Percentiles rank a stretch among this genome's conserved stretches.
phyloP scores from a whole-genome alignment of 2,329 filamentous ascomycete species.

The Dothideomycetes sp. region DNA sequence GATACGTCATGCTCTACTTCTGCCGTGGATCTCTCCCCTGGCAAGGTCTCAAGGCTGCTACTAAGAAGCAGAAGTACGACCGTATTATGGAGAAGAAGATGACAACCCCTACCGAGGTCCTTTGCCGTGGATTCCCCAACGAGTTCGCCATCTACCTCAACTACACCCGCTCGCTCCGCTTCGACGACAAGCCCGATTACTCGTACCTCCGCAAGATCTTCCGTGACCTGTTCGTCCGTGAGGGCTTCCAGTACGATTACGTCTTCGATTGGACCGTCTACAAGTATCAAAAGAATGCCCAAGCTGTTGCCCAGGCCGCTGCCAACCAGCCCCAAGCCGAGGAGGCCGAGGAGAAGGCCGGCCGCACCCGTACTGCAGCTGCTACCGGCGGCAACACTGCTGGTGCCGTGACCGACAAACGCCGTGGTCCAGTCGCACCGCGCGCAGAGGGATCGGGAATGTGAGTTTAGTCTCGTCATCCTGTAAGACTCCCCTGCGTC shows the following conservation, averaged over 20 bases:
- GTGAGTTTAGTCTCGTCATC: conserved; percentile 77
- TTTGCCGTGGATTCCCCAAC: conserved; percentile 98
- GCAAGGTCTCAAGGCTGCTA: conserved; percentile 97
- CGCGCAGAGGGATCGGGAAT: conserved; percentile 89
- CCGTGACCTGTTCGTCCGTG: conserved; percentile 96
- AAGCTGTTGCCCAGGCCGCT: conserved; percentile 80
- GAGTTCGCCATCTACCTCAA: conserved; percentile 99
- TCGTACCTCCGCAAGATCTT: conserved; percentile 99
- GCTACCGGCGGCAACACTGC: conserved; percentile 52
- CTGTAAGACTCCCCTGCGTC: conserved; percentile 62
- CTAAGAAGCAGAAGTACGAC: conserved; percentile 99
- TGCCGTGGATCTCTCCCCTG: conserved; percentile 97
- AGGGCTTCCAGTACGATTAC: conserved; percentile 99
- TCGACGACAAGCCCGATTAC: conserved; percentile 99
- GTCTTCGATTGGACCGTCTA: conserved; percentile 99
- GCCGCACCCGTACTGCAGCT: conserved; percentile 45
- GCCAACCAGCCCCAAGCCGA: conserved; percentile 54
- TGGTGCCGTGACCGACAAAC: conserved; percentile 54
- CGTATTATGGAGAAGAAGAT: conserved; percentile 99
- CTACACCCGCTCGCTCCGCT: conserved; percentile 96
- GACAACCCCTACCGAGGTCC: conserved; percentile 96
- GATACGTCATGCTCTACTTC: conserved; percentile 99
- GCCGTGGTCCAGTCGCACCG: conserved; percentile 62
- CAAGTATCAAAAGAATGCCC: conserved; percentile 99
- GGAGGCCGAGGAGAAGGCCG: conserved; percentile 68